Percentiles rank a stretch among this genome's conserved stretches.
Evolutionary conservation across 2,329 filamentous ascomycete genomes (phyloP).

Genomic region (Paramyrothecium roridum): DNA sequence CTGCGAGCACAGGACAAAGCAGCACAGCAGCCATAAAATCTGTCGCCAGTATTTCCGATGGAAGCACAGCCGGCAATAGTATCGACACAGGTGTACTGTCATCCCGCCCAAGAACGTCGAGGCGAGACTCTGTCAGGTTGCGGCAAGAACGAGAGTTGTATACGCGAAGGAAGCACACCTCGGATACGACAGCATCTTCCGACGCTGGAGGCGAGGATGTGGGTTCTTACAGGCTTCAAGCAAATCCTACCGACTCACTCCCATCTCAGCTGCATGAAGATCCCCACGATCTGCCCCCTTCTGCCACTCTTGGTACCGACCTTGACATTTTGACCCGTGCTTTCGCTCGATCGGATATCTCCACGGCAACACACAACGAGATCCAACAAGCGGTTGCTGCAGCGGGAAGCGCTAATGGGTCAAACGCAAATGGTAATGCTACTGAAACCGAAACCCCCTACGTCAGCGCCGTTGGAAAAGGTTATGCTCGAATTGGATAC

Average conservation of each 20-base stretch:
- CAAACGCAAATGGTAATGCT: constrained; percentile 51
- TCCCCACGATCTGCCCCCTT: constrained; percentile 57
- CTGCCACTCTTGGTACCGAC: constrained; percentile 65
- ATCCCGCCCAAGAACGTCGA: constrained; percentile 63
- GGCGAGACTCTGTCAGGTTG: constrained; percentile 76
- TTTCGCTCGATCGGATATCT: constrained; percentile 77
- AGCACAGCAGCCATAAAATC: constrained; percentile 89
- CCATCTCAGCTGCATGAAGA: constrained; percentile 68
- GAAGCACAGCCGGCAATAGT: constrained; percentile 68
- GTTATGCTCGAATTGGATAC: constrained; percentile 79
- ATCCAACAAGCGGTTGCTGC: constrained; percentile 66
- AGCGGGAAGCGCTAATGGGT: constrained; percentile 65
- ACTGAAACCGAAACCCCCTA: constrained; percentile 45
- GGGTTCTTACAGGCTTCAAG: constrained; percentile 49
- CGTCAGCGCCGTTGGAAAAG: constrained; percentile 64
- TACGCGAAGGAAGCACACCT: constrained; percentile 67
- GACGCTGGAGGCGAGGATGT: constrained; percentile 50
- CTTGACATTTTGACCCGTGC: constrained; percentile 77
- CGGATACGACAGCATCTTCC: constrained; percentile 61
- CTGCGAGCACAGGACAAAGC: constrained; percentile 71
- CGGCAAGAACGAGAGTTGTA: constrained; percentile 90
- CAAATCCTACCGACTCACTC: constrained; percentile 36
- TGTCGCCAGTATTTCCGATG: constrained; percentile 77
- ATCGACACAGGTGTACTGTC: constrained; percentile 57
- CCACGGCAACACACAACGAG: constrained; percentile 70